Evolutionary conservation across 768 basidiomycete species (phyloP), one percentile per base, ranked within the genome.

Genomic region (Hemileccinum rubropunctum): DNA sequence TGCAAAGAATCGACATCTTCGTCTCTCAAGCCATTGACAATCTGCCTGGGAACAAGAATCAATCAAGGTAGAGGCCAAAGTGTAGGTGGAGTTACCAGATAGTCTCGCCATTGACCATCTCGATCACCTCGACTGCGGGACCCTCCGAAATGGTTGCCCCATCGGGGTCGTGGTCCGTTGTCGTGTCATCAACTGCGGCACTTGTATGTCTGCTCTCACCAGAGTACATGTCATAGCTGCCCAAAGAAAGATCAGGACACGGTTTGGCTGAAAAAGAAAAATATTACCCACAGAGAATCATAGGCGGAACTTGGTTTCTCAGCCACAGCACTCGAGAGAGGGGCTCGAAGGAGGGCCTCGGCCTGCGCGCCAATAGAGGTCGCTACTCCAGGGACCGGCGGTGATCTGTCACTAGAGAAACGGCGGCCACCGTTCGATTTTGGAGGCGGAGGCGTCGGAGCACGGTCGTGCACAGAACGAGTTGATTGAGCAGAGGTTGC

Each of bases 81-180:
- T 33, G 42, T 32, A 53, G 5, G 10, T 49, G 39, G 40, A 74
- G 82, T 50, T 47, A 88, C 91, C 91, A 93, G 52, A 93, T 83
- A 8, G 87, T 89, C 64, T 91, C 84, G 20, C 91, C 91, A 62
- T 91, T 91, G n/a, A 88, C 86, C 60, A 91, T 71, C 62, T 92
- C 86, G 47, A 92, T 76, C 38, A 92, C 77, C 68, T 93, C 88
- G 27, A 92, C 71, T 4, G 84, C 89, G 42, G 84, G 79, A 12
- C 79, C 81, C 43, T 79, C 58, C 52, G 67, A 64, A 42, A 65
- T 35, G 59, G 68, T 52, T 64, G 67, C 42, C 13, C 61, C 57
- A 18, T 60, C 60, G 4, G 50, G 56, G 8, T 59, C 59, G 18
- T 21, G 59, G 30, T 50, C 62, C 33, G 42, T 55, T 44, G 62